Evolutionary conservation across 495 filamentous ascomycete genomes (phyloP), one percentile per base, ranked within the genome.

Genomic region (Ascobolus immersus): DNA sequence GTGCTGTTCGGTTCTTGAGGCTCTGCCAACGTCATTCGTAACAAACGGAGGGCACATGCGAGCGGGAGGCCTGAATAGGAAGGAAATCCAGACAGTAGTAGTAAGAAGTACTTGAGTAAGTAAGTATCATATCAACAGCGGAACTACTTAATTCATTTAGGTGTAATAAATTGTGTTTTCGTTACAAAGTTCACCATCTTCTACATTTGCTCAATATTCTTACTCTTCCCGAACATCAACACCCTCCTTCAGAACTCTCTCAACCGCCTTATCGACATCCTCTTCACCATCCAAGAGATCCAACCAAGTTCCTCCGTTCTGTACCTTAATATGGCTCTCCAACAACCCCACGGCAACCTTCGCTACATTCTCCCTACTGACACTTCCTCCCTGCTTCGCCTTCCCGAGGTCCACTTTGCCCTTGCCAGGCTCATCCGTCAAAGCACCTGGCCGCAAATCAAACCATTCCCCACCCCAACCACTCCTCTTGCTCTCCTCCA

Each of bases 291-390:
- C 57, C 12, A 71, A 39, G 42, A 72, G 43, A 57, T 73, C 69
- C 45, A 59, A 51, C 69, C 69, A 73, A 2, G 59, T 56, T 13
- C 51, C 53, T 9, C 39, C 46, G 10, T 29, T 49, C 28, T 31
- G n/a, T 7, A 10, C 4, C 3, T 9, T 31, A 12, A 2, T 9
- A n/a, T 17, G 3, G 2, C 12, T 17, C 21, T 71, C 68, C 38
- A 84, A 50, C 48, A 84, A 54, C 56, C 45, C 44, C 44, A 67
- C 73, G 15, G 65, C 66, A 25, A 77, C 61, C 37, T 62, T 58
- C 10, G 77, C 79, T 13, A 82, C 75, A 52, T 71, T 69, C 41
- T 59, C 67, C 33, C 78, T 59, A 13, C 60, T 64, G 25, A 76
- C 62, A 0, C 73, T 75, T 25, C 39, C 49, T 2, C 52, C 54